Evolutionary conservation across 2,329 filamentous ascomycete species (phyloP), one percentile per base, ranked within the genome.

Genomic region (Trichoderma koningiopsis): DNA sequence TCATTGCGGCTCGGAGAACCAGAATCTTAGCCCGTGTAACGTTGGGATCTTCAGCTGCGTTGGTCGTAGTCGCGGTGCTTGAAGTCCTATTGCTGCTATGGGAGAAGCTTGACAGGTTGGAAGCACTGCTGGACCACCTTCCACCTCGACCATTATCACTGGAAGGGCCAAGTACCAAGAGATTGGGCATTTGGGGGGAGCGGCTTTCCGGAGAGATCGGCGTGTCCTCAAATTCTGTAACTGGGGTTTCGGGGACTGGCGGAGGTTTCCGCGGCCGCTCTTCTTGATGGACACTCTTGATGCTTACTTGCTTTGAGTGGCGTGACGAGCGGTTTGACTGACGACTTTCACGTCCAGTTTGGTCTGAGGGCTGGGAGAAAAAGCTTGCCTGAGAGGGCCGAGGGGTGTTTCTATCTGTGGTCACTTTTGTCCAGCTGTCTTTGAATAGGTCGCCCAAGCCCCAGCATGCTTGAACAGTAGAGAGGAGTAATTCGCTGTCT

Each of bases 161-260:
- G 40, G 84, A 85, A 5, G 93, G 91, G 3, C 93, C 93, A 0
- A 97, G 86, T 0, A 97, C 90, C 63, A 97, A 85, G 73, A 97
- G 97, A 76, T 97, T 96, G 6, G 93, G 94, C 67, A 94, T 87
- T 49, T 89, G 90, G 0, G 90, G 88, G 8, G 87, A 91, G 56
- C 90, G 88, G 72, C 92, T 92, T 68, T 95, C 92, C 0, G 92
- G 91, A 0, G 94, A 96, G 55, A 93, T 88, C 4, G 92, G 90
- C 0, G 91, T 93, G 76, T 98, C 94, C 78, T 97, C 95, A 74
- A 97, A 97, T 73, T 97, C 94, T 5, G 94, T 98, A 0, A 95
- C 95, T 0, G 94, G 94, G 0, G 94, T 98, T 81, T 98, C 95
- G 0, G 94, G 94, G 5, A 90, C 86, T 2, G 82, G 81, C 3